phyloP scores from a whole-genome alignment of 371 early-diverging fungal genomes.

The Mucor piriformis region DNA sequence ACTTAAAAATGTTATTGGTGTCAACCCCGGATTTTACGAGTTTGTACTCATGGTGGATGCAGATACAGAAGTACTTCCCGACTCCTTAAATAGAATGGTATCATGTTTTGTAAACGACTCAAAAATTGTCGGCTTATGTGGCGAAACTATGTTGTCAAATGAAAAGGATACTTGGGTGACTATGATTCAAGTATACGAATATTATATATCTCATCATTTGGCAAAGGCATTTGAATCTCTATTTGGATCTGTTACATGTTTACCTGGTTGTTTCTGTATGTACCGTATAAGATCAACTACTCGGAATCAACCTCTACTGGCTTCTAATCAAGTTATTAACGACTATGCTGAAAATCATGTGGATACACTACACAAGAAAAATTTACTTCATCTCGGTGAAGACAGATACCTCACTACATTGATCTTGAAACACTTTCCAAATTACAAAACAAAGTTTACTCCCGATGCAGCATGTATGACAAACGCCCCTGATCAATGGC shows the following conservation, averaged over 20 bases:
- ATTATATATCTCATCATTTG: conserved; percentile 87
- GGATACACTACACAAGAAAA: conserved; percentile 98
- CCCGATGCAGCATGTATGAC: conserved; percentile 95
- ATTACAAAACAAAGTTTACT: conserved; percentile 91
- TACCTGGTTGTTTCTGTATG: conserved; percentile 93
- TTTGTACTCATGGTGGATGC: conserved; percentile 72
- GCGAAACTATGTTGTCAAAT: conserved; percentile 84
- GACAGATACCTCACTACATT: conserved; percentile 98
- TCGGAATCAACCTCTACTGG: conserved; percentile 87
- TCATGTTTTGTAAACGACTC: conserved; percentile 81
- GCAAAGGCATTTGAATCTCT: conserved; percentile 87
- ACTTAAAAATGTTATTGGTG: conserved; percentile 90
- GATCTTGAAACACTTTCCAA: conserved; percentile 96
- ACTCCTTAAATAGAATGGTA: conserved; percentile 70
- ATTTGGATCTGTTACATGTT: conserved; percentile 89
- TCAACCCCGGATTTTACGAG: conserved; percentile 78
- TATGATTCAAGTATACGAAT: conserved; percentile 91
- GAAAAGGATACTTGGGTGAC: conserved; percentile 92
- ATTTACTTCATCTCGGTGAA: conserved; percentile 97
- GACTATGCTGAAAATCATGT: conserved; percentile 95
- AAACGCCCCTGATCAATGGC: conserved; percentile 93
- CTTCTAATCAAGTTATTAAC: conserved; percentile 86
- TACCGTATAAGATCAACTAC: conserved; percentile 85
- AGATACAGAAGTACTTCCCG: conserved; percentile 72
- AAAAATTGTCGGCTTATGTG: conserved; percentile 85